Evolutionary conservation across 2,329 filamentous ascomycete species (phyloP), one percentile per base, ranked within the genome.

Genomic region (Fusarium multiceps): DNA sequence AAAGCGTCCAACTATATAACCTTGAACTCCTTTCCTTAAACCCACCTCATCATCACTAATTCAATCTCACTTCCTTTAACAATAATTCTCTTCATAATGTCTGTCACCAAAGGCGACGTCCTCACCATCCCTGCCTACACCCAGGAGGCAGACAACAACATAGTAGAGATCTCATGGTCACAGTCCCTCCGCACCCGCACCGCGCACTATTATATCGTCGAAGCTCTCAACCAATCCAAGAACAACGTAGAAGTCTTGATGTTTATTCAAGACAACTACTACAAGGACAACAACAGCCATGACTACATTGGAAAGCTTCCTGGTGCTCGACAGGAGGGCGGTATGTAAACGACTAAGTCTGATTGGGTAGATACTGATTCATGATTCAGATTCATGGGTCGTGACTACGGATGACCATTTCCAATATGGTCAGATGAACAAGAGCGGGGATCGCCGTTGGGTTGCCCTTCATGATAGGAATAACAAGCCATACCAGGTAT

Each of bases 371-470:
- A n/a, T n/a, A n/a, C n/a, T n/a, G n/a, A n/a, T n/a, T n/a, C n/a
- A n/a, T n/a, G n/a, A n/a, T n/a, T n/a, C n/a, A n/a, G n/a, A n/a
- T n/a, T n/a, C n/a, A n/a, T n/a, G n/a, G n/a, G n/a, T n/a, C n/a
- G n/a, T n/a, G n/a, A n/a, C n/a, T n/a, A n/a, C n/a, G n/a, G n/a
- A n/a, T n/a, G n/a, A n/a, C n/a, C n/a, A n/a, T n/a, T n/a, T 72
- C 46, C 70, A 72, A 42, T 72, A 72, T 6, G 70, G 70, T 4
- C 43, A 72, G 66, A 70, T 63, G 58, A 72, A 63, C 46, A 61
- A 45, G 16, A 54, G n/a, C 21, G 66, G 70, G 0, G 66, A 72
- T 0, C 49, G 49, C 0, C 70, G 70, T 11, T 72, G 69, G 69
- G 16, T 72, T 3, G 57, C 27, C 11, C 59, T 72, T 1, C 70